Percentiles rank a stretch among this genome's conserved stretches.
Conservation (phyloP, 2,329 filamentous ascomycete species). For the Epichloe hybrida region DNA sequence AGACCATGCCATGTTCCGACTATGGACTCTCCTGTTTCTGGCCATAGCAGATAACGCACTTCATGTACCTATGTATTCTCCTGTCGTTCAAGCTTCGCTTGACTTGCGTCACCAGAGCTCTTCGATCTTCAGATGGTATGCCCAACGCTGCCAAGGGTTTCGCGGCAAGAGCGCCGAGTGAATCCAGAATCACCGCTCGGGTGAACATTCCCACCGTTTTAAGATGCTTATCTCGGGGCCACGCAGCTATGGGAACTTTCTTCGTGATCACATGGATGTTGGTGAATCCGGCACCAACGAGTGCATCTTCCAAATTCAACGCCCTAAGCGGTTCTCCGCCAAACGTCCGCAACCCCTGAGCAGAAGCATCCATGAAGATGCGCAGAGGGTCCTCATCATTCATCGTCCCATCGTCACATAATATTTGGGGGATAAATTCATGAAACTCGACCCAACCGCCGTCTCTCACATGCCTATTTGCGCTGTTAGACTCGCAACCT, state of each 20-base stretch:
- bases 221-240: conserved; percentile 27
- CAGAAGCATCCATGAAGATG: conserved; percentile 20
- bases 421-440: conserved; percentile 28
- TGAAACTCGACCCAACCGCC: conserved; percentile 41
- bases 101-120: conserved; percentile 18
- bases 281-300: conserved; percentile 29
- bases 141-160: conserved; percentile 28
- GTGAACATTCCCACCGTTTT: conserved; percentile 31
- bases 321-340: conserved; percentile 25
- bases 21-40: conserved; percentile 21
- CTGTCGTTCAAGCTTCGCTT: conserved; percentile 21
- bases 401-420: conserved; percentile 33
- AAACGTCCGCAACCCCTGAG: conserved; percentile 20
- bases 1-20: background rate
- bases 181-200: conserved; percentile 27
- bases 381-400: conserved; percentile 23
- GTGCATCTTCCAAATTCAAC: conserved; percentile 19
- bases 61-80: conserved; percentile 28
- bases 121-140: conserved; percentile 20
- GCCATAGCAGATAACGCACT: conserved; percentile 28
- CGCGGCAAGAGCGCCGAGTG: conserved; percentile 27
- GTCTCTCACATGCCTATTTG: conserved; percentile 23
- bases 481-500: conserved; percentile 3
- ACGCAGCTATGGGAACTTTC: conserved; percentile 32
- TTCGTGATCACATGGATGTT: conserved; percentile 28